Percentiles rank a stretch among this genome's conserved stretches.
These are phyloP conservation scores for Chrysanthemum lavandulifolium DNA, from an alignment of 129 eudicot species.

Conservation along the genomic window DNA sequence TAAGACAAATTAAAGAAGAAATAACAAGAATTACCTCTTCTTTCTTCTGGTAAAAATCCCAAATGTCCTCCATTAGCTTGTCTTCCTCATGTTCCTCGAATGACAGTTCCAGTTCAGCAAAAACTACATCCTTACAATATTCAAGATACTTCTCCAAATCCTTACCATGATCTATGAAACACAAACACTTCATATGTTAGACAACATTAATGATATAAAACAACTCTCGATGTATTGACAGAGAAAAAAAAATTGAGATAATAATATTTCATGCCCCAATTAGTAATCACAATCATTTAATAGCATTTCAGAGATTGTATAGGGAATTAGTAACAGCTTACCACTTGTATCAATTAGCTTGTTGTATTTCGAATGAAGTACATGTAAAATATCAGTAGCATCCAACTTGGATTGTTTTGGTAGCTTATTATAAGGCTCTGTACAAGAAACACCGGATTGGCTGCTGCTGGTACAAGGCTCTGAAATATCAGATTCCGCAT, in stretches of 20 bases:
- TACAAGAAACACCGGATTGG: neutral
- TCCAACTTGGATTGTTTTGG: conserved; percentile 20
- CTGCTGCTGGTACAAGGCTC: too few relatives aligned
- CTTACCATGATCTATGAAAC: conserved; percentile 49
- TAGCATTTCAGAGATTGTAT: neutral
- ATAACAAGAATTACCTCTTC: conserved; percentile 34
- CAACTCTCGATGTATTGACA: too few relatives aligned
- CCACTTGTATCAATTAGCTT: conserved; percentile 51
- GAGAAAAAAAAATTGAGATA: too few relatives aligned
- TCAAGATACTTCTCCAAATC: conserved; percentile 64
- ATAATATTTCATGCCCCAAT: neutral
- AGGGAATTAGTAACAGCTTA: conserved; percentile 25
- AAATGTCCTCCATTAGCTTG: conserved; percentile 48
- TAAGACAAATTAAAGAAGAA: neutral
- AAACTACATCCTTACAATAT: conserved; percentile 72
- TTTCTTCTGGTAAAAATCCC: conserved; percentile 51
- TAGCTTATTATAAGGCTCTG: conserved; percentile 10
- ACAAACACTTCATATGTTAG: conserved; percentile 13
- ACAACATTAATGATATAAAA: neutral
- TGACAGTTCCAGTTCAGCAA: conserved; percentile 58
- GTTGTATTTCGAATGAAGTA: conserved; percentile 50
- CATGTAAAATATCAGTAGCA: conserved; percentile 46
- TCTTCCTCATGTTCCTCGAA: conserved; percentile 62
- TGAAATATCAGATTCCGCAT: too few relatives aligned
- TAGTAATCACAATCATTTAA: neutral